These are phyloP conservation scores for Amylocarpus encephaloides DNA, from an alignment of 2,329 filamentous ascomycete species.

Conservation along the genomic window DNA sequence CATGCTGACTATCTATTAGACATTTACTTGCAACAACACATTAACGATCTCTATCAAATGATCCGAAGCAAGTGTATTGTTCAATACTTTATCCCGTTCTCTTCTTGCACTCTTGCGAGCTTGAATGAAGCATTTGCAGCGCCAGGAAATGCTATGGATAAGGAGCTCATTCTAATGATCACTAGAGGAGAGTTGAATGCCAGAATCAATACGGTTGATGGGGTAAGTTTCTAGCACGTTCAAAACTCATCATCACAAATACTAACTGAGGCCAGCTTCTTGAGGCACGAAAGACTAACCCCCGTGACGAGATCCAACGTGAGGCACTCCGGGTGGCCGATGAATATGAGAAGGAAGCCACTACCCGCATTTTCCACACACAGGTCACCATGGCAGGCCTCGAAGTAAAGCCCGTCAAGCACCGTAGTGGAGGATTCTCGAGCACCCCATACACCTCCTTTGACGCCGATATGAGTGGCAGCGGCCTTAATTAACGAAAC, in stretches of 20 bases:
- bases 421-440: not conserved
- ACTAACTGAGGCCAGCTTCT: slow-evolving; percentile 49
- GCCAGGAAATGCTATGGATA: slow-evolving; percentile 56
- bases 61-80: slow-evolving; percentile 90
- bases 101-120: slow-evolving; percentile 72
- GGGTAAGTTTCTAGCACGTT: slow-evolving; percentile 39
- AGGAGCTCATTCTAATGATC: slow-evolving; percentile 76
- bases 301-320: slow-evolving; percentile 63
- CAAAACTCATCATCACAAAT: not conserved
- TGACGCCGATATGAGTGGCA: not conserved
- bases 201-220: slow-evolving; percentile 77
- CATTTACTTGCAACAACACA: slow-evolving; percentile 71
- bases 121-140: slow-evolving; percentile 71
- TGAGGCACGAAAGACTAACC: slow-evolving; percentile 61
- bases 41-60: slow-evolving; percentile 60
- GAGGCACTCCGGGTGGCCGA: slow-evolving; percentile 62
- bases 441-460: not conserved
- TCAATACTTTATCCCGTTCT: slow-evolving; percentile 89
- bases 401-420: slow-evolving; percentile 44
- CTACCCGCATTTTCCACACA: slow-evolving; percentile 70
- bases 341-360: slow-evolving; percentile 67
- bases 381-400: slow-evolving; percentile 70
- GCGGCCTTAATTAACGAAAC: not conserved
- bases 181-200: slow-evolving; percentile 64
- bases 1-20: slow-evolving; percentile 85